Conservation (phyloP, 2,329 filamentous ascomycete genomes). For the Chaetomium olivaceum region DNA sequence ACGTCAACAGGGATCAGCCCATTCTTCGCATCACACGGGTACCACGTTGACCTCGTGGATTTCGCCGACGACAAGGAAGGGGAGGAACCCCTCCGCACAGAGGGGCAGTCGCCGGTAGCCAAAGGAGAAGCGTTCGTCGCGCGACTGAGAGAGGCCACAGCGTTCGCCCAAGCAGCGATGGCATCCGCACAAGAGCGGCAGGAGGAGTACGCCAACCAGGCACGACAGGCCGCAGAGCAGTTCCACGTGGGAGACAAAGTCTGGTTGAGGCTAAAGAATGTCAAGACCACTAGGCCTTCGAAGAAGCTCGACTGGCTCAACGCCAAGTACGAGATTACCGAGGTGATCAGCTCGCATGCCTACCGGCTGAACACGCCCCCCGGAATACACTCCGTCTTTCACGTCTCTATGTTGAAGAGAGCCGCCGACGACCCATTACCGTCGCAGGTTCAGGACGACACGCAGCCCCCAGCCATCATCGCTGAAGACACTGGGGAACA, state of each 20-base stretch:
- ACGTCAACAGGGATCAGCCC: constrained; percentile 8
- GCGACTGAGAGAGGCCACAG: not conserved
- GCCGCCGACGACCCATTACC: constrained; percentile 5
- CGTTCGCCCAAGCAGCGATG: not conserved
- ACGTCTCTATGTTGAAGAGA: constrained; percentile 2
- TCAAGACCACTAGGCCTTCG: constrained; percentile 9
- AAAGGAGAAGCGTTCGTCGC: not conserved
- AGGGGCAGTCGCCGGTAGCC: not conserved
- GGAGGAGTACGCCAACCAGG: constrained; percentile 8
- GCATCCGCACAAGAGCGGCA: not conserved
- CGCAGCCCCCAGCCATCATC: not conserved
- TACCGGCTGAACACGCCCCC: constrained; percentile 8
- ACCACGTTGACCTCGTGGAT: constrained; percentile 2
- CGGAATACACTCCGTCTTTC: constrained; percentile 7
- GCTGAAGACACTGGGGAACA: not conserved
- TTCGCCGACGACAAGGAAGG: too few relatives aligned
- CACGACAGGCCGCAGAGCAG: not conserved
- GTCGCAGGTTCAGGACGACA: constrained; percentile 5
- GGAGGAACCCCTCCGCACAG: too few relatives aligned
- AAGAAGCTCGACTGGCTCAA: constrained; percentile 18
- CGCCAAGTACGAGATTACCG: constrained; percentile 2
- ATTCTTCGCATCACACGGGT: constrained; percentile 6
- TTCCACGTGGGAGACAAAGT: not conserved
- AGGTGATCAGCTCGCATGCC: constrained; percentile 5
- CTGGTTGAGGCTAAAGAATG: not conserved